Percentiles rank a stretch among this genome's conserved stretches.
phyloP scores from a whole-genome alignment of 2,329 filamentous ascomycete genomes.

The Pestalotiopsis sp. region DNA sequence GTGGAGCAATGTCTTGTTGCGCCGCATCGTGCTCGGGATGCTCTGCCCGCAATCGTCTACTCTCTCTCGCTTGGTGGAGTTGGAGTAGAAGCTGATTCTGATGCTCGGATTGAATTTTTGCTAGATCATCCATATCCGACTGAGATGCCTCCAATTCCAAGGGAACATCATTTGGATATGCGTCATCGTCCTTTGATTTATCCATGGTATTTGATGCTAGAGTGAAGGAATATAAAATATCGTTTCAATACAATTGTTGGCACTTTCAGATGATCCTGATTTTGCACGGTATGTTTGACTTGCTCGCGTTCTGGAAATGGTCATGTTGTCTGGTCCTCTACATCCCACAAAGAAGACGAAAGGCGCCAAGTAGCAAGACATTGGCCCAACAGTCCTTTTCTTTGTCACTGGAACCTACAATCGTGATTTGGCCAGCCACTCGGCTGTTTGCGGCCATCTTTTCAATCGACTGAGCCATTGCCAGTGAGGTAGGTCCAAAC shows the following conservation, averaged over 20 bases:
- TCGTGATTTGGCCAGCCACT: neutral
- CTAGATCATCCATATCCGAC: neutral
- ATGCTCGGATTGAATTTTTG: neutral
- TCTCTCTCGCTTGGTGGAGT: too few relatives aligned
- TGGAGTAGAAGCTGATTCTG: neutral
- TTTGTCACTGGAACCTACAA: neutral
- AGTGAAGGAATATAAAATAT: neutral
- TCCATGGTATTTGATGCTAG: neutral
- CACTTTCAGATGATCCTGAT: too few relatives aligned
- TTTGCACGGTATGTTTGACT: too few relatives aligned
- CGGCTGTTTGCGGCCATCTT: neutral
- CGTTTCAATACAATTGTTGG: neutral
- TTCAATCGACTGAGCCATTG: neutral
- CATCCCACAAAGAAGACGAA: neutral
- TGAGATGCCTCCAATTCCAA: neutral
- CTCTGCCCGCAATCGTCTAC: too few relatives aligned
- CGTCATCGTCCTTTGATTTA: neutral
- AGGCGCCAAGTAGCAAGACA: neutral
- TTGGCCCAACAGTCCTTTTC: neutral
- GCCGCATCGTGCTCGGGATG: too few relatives aligned
- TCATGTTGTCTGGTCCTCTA: neutral
- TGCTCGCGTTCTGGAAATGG: too few relatives aligned
- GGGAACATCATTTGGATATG: constrained; percentile 1
- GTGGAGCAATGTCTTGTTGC: too few relatives aligned
- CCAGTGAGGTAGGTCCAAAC: too few relatives aligned